Percentiles rank a stretch among this genome's conserved stretches.
Evolutionary conservation across 192 early-diverging fungal species (phyloP).

Genomic region (Coemansia sp.): DNA sequence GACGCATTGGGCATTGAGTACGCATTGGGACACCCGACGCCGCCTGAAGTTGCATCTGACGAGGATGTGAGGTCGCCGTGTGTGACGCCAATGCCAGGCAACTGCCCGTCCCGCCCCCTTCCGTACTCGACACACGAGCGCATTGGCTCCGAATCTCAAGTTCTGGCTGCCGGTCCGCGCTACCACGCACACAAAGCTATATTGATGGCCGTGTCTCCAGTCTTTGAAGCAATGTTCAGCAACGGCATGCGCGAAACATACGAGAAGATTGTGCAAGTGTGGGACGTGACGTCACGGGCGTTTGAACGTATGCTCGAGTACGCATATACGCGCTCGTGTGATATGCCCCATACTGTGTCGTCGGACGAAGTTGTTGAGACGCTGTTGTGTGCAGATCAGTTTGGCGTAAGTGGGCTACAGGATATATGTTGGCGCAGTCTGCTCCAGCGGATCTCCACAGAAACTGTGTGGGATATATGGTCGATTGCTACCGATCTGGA

Average conservation of each 20-base stretch:
- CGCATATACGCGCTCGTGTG: constrained; percentile 47
- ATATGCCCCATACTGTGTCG: constrained; percentile 20
- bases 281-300: constrained; percentile 52
- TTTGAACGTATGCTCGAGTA: constrained; percentile 52
- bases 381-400: constrained; percentile 50
- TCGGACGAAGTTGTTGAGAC: constrained; percentile 49
- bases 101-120: constrained; percentile 29
- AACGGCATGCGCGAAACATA: constrained; percentile 62
- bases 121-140: constrained; percentile 31
- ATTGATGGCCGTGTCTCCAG: constrained; percentile 52
- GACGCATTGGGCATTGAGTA: constrained; percentile 1
- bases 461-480: constrained; percentile 55
- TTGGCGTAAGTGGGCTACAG: constrained; percentile 35
- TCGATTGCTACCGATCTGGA: constrained; percentile 41
- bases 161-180: constrained; percentile 20
- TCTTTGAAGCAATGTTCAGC: constrained; percentile 59
- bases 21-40: constrained; percentile 10
- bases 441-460: constrained; percentile 12
- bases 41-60: not conserved
- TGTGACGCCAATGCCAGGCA: constrained; percentile 46
- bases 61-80: constrained; percentile 17
- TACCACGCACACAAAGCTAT: constrained; percentile 57
- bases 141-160: constrained; percentile 9
- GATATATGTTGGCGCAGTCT: constrained; percentile 48
- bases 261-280: constrained; percentile 44